Evolutionary conservation across 306 rosid species (phyloP), one percentile per base, ranked within the genome.

Genomic region (peach (Prunus persica)): DNA sequence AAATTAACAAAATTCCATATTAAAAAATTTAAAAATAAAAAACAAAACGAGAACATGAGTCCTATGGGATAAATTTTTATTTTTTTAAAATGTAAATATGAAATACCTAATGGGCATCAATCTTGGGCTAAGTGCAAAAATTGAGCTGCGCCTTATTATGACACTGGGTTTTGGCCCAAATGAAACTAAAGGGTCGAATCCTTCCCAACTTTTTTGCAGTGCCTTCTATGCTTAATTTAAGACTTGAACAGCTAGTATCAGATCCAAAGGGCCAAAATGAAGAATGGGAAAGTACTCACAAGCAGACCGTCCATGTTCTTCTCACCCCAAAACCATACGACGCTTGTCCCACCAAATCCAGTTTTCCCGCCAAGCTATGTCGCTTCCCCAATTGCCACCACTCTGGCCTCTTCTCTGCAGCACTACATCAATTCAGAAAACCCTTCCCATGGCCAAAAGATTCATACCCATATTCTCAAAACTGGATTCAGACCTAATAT

Each of bases 401-500:
- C 61, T 43, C 32, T 91, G 7, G 81, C 97, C 74, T 78, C 78
- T 28, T 65, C 89, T 66, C 79, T 95, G 58, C 97, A 92, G 69
- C 82, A 74, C 32, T 80, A 82, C 86, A 95, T 95, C 81, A 84
- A 88, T 67, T 95, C 98, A 45, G 94, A 87, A 28, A 61, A 70
- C 72, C 91, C 98, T 76, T 84, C 83, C 30, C 76, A n/a, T 30
- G 98, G 98, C 80, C 96, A 82, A 84, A 89, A 74, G 80, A 82
- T 95, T 61, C 98, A 92, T 78, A 55, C 93, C 81, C 85, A 72
- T 24, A 85, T 95, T 78, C 85, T 95, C 19, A 95, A 95, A 90
- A 46, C 95, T 70, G 98, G 98, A 73, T 87, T 87, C 55, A 76
- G 77, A 65, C 96, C 92, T 71, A 92, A 86, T 73, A 83, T 80